These are phyloP conservation scores for Naegleria lovaniensis DNA, from an alignment of 208 protist genomes.

Conservation along the genomic window DNA sequence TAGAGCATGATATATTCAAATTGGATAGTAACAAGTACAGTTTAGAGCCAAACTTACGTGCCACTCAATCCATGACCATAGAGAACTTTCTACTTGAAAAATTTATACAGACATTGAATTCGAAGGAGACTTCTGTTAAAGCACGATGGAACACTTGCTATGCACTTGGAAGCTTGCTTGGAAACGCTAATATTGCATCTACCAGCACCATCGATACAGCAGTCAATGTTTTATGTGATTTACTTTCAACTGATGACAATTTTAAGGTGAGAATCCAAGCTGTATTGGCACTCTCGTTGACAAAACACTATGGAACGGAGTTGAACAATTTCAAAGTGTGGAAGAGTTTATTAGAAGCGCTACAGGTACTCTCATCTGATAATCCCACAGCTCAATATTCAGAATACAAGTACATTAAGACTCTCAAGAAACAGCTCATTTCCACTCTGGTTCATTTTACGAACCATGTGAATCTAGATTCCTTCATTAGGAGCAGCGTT, in stretches of 20 bases:
- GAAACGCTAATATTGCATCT: neutral
- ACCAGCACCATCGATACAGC: neutral
- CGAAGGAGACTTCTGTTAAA: neutral
- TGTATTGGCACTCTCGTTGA: neutral
- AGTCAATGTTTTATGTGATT: neutral
- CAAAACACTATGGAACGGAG: neutral
- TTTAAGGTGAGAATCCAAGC: conserved; percentile 20
- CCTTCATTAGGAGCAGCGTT: neutral
- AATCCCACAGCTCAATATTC: neutral
- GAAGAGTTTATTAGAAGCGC: neutral
- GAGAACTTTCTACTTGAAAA: neutral
- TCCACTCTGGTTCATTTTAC: neutral
- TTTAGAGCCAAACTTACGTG: neutral
- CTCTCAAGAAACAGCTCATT: neutral
- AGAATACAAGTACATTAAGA: conserved; percentile 8
- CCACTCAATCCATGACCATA: neutral
- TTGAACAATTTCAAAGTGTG: neutral
- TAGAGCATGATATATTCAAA: neutral
- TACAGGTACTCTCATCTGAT: neutral
- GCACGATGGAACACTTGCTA: conserved; percentile 3
- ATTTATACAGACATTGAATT: neutral
- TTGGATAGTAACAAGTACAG: neutral
- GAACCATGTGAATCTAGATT: neutral
- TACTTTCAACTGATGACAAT: neutral
- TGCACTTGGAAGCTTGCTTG: neutral